phyloP scores from a whole-genome alignment of 1,139 yeast genomes.

The Keqinozyma sinolaborantium region DNA sequence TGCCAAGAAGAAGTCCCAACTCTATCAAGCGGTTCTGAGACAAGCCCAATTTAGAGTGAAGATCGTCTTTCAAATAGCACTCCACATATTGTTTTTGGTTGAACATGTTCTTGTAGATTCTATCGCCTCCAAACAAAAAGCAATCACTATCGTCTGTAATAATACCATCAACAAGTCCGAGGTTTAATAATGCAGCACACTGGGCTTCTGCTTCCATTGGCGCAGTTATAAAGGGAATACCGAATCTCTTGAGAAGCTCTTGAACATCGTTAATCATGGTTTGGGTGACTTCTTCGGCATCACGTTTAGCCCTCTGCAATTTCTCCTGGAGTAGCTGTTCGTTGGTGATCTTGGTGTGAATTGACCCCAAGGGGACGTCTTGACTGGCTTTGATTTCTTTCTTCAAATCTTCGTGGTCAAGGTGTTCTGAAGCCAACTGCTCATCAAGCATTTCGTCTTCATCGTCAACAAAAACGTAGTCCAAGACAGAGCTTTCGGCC shows the following conservation, averaged over 20 bases:
- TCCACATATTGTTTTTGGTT: conserved; percentile 92
- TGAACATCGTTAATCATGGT: conserved; percentile 89
- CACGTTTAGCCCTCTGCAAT: conserved; percentile 68
- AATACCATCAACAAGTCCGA: conserved; percentile 86
- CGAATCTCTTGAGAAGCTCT: conserved; percentile 79
- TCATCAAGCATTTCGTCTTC: conserved; percentile 68
- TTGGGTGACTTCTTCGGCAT: conserved; percentile 86
- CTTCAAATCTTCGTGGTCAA: conserved; percentile 66
- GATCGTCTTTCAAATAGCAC: conserved; percentile 61
- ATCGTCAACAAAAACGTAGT: conserved; percentile 69
- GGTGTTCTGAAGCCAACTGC: conserved; percentile 65
- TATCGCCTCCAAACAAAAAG: conserved; percentile 86
- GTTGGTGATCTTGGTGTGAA: conserved; percentile 40
- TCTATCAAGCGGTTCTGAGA: conserved; percentile 63
- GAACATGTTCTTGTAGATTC: conserved; percentile 88
- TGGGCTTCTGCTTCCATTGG: conserved; percentile 99
- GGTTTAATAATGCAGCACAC: conserved; percentile 70
- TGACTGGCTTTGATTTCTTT: conserved; percentile 23
- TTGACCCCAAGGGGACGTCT: conserved; percentile 10
- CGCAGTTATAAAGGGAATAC: conserved; percentile 90
- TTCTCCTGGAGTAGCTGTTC: conserved; percentile 57
- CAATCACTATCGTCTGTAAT: conserved; percentile 98
- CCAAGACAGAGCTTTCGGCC: conserved; percentile 28
- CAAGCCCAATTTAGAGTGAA: conserved; percentile 65
- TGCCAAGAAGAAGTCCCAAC: conserved; percentile 79